These are phyloP conservation scores for Pseudozyma sp. DNA, from an alignment of 1,284 basidiomycete species.

Conservation along the genomic window DNA sequence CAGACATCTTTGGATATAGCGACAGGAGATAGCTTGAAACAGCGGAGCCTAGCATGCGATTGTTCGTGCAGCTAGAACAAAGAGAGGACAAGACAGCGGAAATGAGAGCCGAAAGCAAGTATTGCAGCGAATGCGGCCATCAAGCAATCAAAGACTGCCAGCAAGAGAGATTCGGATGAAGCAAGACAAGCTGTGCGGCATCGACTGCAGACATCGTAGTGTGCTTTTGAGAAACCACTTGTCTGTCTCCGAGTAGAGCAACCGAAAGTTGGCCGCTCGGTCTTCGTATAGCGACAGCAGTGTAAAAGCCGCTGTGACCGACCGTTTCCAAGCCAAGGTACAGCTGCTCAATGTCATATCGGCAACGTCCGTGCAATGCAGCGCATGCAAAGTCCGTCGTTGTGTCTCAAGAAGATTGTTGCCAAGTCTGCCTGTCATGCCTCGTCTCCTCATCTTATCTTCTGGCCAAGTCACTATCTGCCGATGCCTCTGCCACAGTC, in stretches of 20 bases:
- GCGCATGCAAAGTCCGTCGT: conserved; percentile 8
- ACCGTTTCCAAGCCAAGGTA: neutral
- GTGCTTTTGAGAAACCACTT: conserved; percentile 4
- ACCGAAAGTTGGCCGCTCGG: neutral
- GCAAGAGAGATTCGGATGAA: neutral
- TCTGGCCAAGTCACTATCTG: neutral
- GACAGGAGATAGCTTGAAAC: too few species aligned
- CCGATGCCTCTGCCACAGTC: neutral
- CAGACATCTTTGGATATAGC: too few species aligned
- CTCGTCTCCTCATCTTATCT: neutral
- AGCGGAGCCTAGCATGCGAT: too few species aligned
- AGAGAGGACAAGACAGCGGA: too few species aligned
- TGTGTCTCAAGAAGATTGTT: conserved; percentile 8
- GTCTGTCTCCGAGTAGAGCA: neutral
- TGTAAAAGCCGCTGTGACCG: neutral
- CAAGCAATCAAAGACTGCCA: neutral
- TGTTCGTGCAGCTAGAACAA: too few species aligned
- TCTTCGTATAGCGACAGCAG: conserved; percentile 12
- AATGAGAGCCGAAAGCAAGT: neutral
- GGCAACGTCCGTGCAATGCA: neutral
- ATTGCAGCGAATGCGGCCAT: neutral
- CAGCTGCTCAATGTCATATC: neutral
- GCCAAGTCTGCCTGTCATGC: neutral
- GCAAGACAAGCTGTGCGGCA: conserved; percentile 5
- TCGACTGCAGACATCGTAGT: conserved; percentile 8